Conservation (phyloP, 768 basidiomycete species). For the Collybiopsis confluens region DNA sequence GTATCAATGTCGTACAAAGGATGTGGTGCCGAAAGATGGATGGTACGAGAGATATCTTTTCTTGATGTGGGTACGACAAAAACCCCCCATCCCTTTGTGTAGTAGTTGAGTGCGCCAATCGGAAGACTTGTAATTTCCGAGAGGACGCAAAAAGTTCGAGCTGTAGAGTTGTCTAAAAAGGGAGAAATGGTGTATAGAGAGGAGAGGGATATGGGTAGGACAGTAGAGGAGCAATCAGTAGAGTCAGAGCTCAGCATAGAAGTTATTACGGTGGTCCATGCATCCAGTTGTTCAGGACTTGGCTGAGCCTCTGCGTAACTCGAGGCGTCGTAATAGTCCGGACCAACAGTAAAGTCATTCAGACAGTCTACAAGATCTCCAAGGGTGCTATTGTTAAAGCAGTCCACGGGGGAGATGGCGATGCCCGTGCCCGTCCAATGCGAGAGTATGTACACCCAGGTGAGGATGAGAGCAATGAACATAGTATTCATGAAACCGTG, state of each 20-base stretch:
- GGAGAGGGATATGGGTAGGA: not conserved
- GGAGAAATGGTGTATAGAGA: not conserved
- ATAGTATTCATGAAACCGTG: not conserved
- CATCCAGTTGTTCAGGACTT: not conserved
- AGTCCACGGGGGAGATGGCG: not conserved
- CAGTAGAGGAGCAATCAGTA: not conserved
- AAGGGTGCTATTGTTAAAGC: not conserved
- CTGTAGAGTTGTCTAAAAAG: not conserved
- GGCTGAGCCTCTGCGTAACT: constrained; percentile 8
- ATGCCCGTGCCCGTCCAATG: not conserved
- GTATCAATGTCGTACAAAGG: constrained; percentile 7
- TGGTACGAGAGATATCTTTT: not conserved
- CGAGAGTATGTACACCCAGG: not conserved
- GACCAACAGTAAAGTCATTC: constrained; percentile 1
- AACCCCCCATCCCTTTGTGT: constrained; percentile 5
- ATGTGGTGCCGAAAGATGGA: constrained; percentile 11
- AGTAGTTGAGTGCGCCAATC: not conserved
- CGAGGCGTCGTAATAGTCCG: not conserved
- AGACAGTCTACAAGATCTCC: constrained; percentile 5
- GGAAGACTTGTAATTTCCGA: not conserved
- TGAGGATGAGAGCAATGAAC: not conserved
- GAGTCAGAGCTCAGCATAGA: constrained; percentile 1
- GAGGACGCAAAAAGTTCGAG: constrained; percentile 1
- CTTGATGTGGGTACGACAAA: constrained; percentile 2
- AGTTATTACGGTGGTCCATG: constrained; percentile 1